Evolutionary conservation across 1,284 basidiomycete genomes (phyloP).

Genomic region (Sporisorium iseilematis-ciliati): DNA sequence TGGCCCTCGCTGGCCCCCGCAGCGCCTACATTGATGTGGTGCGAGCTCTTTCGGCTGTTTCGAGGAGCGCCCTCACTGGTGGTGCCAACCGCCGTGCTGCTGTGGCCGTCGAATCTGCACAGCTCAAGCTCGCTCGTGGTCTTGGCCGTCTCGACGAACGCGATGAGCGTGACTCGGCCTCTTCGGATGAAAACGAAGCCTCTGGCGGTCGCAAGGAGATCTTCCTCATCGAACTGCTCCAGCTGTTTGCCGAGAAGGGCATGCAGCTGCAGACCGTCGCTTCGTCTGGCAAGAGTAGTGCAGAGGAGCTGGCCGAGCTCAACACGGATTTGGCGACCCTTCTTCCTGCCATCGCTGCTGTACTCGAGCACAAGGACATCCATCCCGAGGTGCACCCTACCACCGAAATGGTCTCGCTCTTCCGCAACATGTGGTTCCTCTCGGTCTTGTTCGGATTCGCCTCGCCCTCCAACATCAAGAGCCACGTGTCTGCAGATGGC

Average conservation of each 20-base stretch:
- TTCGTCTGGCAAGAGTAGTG: constrained; percentile 71
- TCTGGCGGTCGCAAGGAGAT: constrained; percentile 61
- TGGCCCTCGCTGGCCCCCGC: constrained; percentile 83
- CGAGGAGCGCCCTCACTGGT: constrained; percentile 75
- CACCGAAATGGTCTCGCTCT: constrained; percentile 80
- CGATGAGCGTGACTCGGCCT: constrained; percentile 38
- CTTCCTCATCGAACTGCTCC: constrained; percentile 87
- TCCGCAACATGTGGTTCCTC: constrained; percentile 95
- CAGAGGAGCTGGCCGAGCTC: constrained; percentile 61
- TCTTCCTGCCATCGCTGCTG: constrained; percentile 87
- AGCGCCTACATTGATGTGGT: constrained; percentile 86
- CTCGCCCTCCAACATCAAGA: constrained; percentile 41
- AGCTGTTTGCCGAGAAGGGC: constrained; percentile 90
- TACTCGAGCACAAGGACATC: constrained; percentile 83
- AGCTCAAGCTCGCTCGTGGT: constrained; percentile 54
- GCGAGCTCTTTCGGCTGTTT: constrained; percentile 85
- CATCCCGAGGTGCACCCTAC: constrained; percentile 76
- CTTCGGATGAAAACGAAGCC: constrained; percentile 88
- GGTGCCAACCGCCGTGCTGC: constrained; percentile 50
- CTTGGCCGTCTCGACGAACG: constrained; percentile 52
- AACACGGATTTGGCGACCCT: constrained; percentile 71
- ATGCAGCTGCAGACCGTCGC: constrained; percentile 87
- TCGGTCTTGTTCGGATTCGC: constrained; percentile 83
- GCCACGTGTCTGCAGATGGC: constrained; percentile 19
- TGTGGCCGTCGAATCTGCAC: constrained; percentile 68